Conservation (phyloP, 306 rosid genomes). For the Arachis stenosperma region DNA sequence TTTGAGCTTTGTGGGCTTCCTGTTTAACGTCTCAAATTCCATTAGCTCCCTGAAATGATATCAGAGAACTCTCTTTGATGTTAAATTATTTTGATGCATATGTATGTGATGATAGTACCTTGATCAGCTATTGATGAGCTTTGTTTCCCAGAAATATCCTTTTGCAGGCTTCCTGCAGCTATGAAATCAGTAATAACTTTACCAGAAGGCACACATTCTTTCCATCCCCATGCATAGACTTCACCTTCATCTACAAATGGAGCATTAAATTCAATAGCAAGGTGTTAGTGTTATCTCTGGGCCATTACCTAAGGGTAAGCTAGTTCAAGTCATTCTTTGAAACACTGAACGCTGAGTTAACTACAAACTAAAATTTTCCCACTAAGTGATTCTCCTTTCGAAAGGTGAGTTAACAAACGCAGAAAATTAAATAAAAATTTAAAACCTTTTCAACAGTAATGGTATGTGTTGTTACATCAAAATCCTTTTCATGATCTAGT, state of each 20-base stretch:
- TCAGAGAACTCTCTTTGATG: constrained; percentile 35
- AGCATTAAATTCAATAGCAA: constrained; percentile 28
- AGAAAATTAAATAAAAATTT: background rate
- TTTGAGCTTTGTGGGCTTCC: constrained; percentile 60
- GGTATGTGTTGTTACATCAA: too few relatives aligned
- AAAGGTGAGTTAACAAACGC: background rate
- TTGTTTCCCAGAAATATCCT: constrained; percentile 57
- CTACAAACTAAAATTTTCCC: background rate
- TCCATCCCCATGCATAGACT: constrained; percentile 94
- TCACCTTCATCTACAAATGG: constrained; percentile 64
- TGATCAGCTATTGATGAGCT: constrained; percentile 56
- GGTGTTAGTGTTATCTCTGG: background rate
- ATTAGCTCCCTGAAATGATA: constrained; percentile 41
- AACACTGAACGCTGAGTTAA: background rate
- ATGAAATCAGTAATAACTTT: constrained; percentile 61
- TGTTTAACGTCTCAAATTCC: constrained; percentile 50
- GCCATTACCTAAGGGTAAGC: background rate
- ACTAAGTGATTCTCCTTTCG: too few relatives aligned
- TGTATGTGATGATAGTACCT: constrained; percentile 50
- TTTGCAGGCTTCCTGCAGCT: constrained; percentile 50
- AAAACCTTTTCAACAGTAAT: too few relatives aligned
- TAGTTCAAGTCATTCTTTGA: background rate
- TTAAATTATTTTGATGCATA: constrained; percentile 27
- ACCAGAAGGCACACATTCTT: constrained; percentile 85
- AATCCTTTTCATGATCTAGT: background rate